Base-by-base conservation (phyloP, 176 grass and related monocot genomes). In the Poa pratensis region DNA sequence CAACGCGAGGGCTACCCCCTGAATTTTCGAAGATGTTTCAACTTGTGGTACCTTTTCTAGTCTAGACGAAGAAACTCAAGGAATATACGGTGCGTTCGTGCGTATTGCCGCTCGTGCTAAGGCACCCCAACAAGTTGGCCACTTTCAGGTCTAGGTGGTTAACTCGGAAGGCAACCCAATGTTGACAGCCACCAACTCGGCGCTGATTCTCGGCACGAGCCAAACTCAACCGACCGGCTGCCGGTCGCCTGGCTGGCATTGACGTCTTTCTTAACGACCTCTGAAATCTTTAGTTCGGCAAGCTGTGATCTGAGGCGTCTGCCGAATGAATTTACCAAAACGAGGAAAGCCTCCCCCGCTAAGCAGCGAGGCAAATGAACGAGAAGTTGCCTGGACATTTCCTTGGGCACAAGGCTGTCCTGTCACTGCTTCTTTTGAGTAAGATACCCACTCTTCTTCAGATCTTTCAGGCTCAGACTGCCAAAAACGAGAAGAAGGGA, bases 251-350 rank as follows among this genome's bases (percentile, higher is more conserved):
- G 43, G 0, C 48, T 51, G 49, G 15, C 14, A 51, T 14, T 1
- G 58, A 61, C 22, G 58, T 61, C 58, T 61, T 61, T 61, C 58
- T 61, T 14, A 26, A 61, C 58, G 58, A 61, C 58, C 58, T 26
- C 54, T 61, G 7, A 24, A 6, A 39, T 18, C 17, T 40, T 69
- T 10, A 24, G 73, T 63, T 60, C 24, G 70, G 69, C 82, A 1
- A 49, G n/a, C 69, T 4, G 30, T 32, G 68, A 73, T 51, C 18
- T 35, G 10, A 83, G 40, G 81, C 69, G 39, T 34, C 23, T 35
- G 57, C 82, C 28, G 10, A 75, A 64, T 17, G 57, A 75, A 76
- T 14, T 40, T 64, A 58, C 69, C 70, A 16, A 26, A 76, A 84
- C 19, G 22, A 65, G 57, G 9, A 75, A 46, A 52, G 7, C 27